phyloP scores from a whole-genome alignment of 768 basidiomycete genomes.

The Suillus variegatus region DNA sequence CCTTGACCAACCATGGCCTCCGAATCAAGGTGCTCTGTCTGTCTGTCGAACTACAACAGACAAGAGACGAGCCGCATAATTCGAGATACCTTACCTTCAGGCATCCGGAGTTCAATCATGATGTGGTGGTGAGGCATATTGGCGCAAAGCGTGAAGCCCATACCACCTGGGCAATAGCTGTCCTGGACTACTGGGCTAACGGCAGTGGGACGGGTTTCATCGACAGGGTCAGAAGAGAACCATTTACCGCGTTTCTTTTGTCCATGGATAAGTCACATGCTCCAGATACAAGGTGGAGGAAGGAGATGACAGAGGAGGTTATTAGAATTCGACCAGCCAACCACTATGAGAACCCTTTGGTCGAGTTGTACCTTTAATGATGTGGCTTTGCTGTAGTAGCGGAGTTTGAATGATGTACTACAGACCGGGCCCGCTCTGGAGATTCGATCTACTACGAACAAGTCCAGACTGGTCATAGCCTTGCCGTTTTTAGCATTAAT shows the following conservation, averaged over 20 bases:
- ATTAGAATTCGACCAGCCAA: neutral
- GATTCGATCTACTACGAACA: no score
- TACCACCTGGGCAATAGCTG: constrained; percentile 5
- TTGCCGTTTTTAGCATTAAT: no score
- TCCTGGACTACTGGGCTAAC: constrained; percentile 10
- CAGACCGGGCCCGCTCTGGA: no score
- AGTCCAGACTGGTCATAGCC: no score
- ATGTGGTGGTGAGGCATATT: neutral
- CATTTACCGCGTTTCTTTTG: constrained; percentile 11
- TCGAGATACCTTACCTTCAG: neutral
- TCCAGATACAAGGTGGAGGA: constrained; percentile 7
- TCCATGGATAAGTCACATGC: neutral
- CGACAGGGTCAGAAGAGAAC: neutral
- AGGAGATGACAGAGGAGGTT: constrained; percentile 5
- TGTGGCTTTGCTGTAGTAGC: neutral
- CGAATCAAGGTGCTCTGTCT: constrained; percentile 8
- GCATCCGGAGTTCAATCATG: neutral
- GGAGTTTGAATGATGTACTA: neutral
- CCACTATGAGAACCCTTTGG: neutral
- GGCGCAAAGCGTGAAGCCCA: neutral
- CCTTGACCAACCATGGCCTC: constrained; percentile 14
- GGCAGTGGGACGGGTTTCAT: neutral
- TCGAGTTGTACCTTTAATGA: neutral
- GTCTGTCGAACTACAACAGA: neutral
- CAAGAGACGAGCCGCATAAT: neutral